phyloP scores from a whole-genome alignment of 352 stramenopile species.

The Pythium dissimile region DNA sequence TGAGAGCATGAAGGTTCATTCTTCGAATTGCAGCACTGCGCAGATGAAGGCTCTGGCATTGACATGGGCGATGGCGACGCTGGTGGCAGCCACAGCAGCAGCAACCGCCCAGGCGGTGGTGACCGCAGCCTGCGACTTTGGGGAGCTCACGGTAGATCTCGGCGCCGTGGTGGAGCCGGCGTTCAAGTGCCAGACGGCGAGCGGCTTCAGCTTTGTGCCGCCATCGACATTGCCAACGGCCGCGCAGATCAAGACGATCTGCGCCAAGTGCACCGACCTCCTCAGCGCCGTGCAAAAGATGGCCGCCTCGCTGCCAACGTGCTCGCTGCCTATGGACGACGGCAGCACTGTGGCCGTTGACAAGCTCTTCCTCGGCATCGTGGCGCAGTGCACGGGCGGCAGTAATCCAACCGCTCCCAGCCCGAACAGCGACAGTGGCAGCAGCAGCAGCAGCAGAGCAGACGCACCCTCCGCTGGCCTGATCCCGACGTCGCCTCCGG shows the following conservation, averaged over 20 bases:
- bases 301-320: constrained; percentile 1
- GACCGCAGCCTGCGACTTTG: constrained; percentile 23
- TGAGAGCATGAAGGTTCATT: no score
- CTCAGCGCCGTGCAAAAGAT: neutral
- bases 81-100: neutral
- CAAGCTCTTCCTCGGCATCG: constrained; percentile 11
- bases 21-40: no score
- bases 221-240: constrained; percentile 15
- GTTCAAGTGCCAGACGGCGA: constrained; percentile 24
- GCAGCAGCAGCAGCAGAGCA: neutral
- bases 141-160: constrained; percentile 14
- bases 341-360: constrained; percentile 17
- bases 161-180: constrained; percentile 17
- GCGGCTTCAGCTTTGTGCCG: constrained; percentile 21
- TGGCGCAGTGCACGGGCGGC: constrained; percentile 7
- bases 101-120: neutral
- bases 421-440: neutral
- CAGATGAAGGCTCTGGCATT: neutral
- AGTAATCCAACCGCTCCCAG: neutral
- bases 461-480: neutral
- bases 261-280: constrained; percentile 11
- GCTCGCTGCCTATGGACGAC: constrained; percentile 13
- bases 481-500: constrained; percentile 1
- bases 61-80: neutral
- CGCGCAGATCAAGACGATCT: constrained; percentile 15